These are phyloP conservation scores for Epichloe festucae DNA, from an alignment of 2,329 filamentous ascomycete genomes.

Conservation along the genomic window DNA sequence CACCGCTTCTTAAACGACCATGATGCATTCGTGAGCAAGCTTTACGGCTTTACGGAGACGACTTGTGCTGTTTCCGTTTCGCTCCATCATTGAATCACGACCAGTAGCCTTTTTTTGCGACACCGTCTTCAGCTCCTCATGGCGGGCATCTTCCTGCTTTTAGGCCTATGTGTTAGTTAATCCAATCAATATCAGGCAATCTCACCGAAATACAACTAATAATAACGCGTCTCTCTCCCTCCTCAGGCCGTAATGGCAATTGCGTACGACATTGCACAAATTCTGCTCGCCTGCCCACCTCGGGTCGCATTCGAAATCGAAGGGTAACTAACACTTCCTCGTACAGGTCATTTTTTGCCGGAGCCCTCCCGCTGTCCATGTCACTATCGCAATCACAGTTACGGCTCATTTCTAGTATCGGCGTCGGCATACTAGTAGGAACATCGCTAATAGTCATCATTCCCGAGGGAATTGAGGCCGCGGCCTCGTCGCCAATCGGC, in stretches of 20 bases:
- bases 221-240: background rate
- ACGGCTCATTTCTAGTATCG: conserved; percentile 79
- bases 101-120: background rate
- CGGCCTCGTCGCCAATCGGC: conserved; percentile 46
- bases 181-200: conserved; percentile 3
- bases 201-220: background rate
- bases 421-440: conserved; percentile 86
- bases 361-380: conserved; percentile 81
- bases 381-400: conserved; percentile 76
- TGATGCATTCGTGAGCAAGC: conserved; percentile 1
- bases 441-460: conserved; percentile 96
- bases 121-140: conserved; percentile 13
- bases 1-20: background rate
- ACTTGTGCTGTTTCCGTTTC: background rate
- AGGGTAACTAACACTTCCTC: background rate
- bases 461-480: conserved; percentile 85
- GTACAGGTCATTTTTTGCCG: conserved; percentile 78
- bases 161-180: conserved; percentile 29
- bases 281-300: background rate
- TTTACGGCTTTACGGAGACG: background rate
- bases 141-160: conserved; percentile 27
- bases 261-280: conserved; percentile 25
- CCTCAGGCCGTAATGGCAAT: conserved; percentile 42
- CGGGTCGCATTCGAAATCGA: background rate
- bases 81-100: background rate